Base-by-base conservation (phyloP, 768 basidiomycete species). In the Podaxis rugospora region DNA sequence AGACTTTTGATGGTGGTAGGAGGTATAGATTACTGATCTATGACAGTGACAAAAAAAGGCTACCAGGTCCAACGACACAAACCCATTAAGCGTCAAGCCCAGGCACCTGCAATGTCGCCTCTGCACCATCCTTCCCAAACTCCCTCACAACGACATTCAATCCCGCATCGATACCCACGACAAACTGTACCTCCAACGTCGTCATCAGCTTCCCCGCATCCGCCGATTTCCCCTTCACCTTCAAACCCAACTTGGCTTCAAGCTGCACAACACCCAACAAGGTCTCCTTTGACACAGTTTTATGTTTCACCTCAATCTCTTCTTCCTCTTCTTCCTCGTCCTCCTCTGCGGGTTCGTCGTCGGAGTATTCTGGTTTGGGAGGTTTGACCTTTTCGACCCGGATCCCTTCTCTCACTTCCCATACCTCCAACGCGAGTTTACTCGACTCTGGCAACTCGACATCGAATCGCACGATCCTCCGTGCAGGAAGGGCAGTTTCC, bases 351-450 rank as follows among this genome's bases (percentile, higher is more conserved):
- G 77, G 78, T 6, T 79, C 81, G 2, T 77, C 78, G 2, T 80
- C 81, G 9, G 78, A 76, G 14, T 74, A 68, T 23, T 82, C 81
- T 6, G 73, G 63, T 63, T 80, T 80, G 4, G 78, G 75, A 2
- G 76, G 77, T 53, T 75, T 77, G 23, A 83, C 74, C 67, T 82
- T 85, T 65, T 89, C 88, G 18, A 87, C 69, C 59, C 83, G 81
- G 62, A 91, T 77, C 1, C 80, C 80, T 67, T 92, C 90, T 55
- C 80, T 80, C 16, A 86, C 85, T 69, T 93, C 90, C 89, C 89
- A 91, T 27, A 93, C 74, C 71, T 93, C 92, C 55, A 88, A 80
- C 11, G 81, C 85, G 46, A 90, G 75, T 66, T 78, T 81, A 56
- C 68, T 75, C 44, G 66, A 72, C 55, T 71, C 78, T 25, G 65